A percentile compares a stretch with the other conserved stretches of the same genome.
Conservation (phyloP, 2,329 filamentous ascomycete species). For the Macrophomina phaseolina region DNA sequence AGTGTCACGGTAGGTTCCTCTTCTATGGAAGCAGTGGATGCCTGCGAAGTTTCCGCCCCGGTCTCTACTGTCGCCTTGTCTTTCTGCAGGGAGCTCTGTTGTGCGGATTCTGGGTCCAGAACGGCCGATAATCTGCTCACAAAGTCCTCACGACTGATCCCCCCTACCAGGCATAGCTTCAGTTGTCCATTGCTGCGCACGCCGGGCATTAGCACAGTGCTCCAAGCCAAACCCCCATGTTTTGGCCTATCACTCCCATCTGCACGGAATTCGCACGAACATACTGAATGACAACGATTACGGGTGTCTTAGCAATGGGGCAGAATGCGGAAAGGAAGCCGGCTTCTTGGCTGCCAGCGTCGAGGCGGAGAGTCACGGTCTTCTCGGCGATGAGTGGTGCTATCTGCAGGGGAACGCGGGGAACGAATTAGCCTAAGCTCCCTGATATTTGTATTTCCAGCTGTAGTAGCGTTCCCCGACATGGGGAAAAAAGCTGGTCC, state of each 20-base stretch:
- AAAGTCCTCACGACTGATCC: constrained; percentile 70
- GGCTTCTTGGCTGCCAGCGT: constrained; percentile 78
- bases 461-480: neutral
- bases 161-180: constrained; percentile 74
- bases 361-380: constrained; percentile 72
- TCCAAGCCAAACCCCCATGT: neutral
- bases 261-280: neutral
- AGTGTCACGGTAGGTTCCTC: neutral
- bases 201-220: constrained; percentile 31
- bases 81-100: neutral
- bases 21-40: neutral
- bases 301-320: constrained; percentile 77
- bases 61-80: neutral
- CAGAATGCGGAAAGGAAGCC: constrained; percentile 83
- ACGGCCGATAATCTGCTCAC: constrained; percentile 56
- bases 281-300: constrained; percentile 77
- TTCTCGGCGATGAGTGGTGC: constrained; percentile 62
- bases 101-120: constrained; percentile 27
- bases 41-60: neutral
- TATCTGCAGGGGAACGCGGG: constrained; percentile 35
- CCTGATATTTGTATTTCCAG: no score
- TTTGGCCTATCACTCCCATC: neutral
- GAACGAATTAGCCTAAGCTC: neutral
- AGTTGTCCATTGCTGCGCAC: constrained; percentile 70
- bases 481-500: neutral